Percentiles rank a stretch among this genome's conserved stretches.
These are phyloP conservation scores for Blastomyces percursus DNA, from an alignment of 2,329 filamentous ascomycete genomes.

Conservation along the genomic window DNA sequence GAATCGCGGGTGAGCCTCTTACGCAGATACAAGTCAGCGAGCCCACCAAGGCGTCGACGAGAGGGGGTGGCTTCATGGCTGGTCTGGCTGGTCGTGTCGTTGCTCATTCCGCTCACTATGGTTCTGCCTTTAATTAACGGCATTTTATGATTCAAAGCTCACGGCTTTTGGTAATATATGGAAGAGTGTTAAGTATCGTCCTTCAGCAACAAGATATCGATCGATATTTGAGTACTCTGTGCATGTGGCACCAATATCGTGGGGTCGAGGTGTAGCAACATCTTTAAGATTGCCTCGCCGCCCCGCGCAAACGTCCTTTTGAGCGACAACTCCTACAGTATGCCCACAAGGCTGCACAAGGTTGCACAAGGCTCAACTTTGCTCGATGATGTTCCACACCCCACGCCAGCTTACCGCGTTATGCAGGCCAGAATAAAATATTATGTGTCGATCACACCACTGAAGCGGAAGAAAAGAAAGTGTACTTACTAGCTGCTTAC, in stretches of 20 bases:
- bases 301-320: neutral
- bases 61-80: neutral
- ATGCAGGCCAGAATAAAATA: neutral
- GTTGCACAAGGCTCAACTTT: neutral
- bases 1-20: neutral
- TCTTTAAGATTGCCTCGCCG: neutral
- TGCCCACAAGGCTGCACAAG: neutral
- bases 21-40: slow-evolving; percentile 1
- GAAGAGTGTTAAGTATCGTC: neutral
- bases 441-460: neutral
- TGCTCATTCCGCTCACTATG: neutral
- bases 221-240: neutral
- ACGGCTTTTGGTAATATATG: neutral
- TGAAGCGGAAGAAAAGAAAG: neutral
- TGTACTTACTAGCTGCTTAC: neutral
- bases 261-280: neutral
- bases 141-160: neutral
- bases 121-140: neutral
- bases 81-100: too few species aligned
- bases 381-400: neutral
- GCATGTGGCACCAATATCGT: neutral
- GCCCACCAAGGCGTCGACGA: neutral
- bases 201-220: neutral
- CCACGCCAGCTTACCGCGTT: neutral
- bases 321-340: neutral